Evolutionary conservation across 768 basidiomycete species (phyloP).

Genomic region (Auricularia heimuer): DNA sequence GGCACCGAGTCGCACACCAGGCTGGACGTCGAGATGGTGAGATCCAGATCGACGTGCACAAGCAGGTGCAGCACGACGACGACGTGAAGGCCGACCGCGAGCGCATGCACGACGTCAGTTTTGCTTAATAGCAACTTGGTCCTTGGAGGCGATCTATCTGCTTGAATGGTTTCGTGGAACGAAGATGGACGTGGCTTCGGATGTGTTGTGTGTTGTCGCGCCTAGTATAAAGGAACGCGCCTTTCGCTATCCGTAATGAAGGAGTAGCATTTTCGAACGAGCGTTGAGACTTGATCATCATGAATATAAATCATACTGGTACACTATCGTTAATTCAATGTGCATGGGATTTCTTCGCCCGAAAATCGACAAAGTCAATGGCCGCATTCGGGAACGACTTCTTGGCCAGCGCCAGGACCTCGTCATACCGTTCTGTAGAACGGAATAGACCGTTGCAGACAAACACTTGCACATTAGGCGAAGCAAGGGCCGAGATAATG

Average conservation of each 20-base stretch:
- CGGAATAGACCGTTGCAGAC: background rate
- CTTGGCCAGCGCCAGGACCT: background rate
- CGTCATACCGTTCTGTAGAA: background rate
- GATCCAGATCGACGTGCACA: background rate
- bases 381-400: background rate
- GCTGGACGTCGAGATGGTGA: background rate
- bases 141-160: too few relatives aligned
- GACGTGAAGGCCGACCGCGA: background rate
- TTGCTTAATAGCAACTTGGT: background rate
- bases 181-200: too few relatives aligned
- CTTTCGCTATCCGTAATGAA: too few relatives aligned
- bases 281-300: too few relatives aligned
- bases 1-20: background rate
- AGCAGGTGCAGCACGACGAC: background rate
- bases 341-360: background rate
- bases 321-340: background rate
- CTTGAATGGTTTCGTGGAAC: too few relatives aligned
- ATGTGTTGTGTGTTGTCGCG: too few relatives aligned
- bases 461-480: background rate
- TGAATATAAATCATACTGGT: too few relatives aligned
- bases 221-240: too few relatives aligned
- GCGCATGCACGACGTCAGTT: background rate
- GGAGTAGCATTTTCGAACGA: too few relatives aligned
- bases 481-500: background rate
- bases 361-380: background rate